These are phyloP conservation scores for Spinacia oleracea DNA, from an alignment of 179 eudicot species.

Conservation along the genomic window DNA sequence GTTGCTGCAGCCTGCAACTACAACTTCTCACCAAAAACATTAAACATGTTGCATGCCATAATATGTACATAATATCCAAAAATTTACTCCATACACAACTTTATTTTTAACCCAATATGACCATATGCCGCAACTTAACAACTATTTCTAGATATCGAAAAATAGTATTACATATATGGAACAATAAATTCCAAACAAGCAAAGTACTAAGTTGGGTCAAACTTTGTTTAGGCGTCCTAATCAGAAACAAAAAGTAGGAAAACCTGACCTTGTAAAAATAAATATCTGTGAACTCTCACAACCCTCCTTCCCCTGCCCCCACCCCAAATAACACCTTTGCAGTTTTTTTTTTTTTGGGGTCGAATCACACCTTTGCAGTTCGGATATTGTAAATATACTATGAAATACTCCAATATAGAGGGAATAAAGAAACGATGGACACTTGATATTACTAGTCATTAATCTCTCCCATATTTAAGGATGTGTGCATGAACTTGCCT, in stretches of 20 bases:
- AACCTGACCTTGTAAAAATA: neutral
- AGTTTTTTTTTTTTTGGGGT: too few relatives aligned
- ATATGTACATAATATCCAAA: neutral
- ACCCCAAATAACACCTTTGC: slow-evolving; percentile 16
- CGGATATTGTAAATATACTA: neutral
- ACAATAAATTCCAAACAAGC: too few relatives aligned
- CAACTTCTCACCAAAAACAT: neutral
- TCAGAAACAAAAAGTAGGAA: neutral
- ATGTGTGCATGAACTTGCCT: slow-evolving; percentile 17
- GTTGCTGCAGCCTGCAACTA: neutral
- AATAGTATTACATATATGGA: neutral
- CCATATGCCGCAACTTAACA: neutral
- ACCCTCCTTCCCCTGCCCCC: neutral
- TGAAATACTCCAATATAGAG: neutral
- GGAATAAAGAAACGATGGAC: neutral
- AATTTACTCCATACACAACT: neutral
- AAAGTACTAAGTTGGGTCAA: neutral
- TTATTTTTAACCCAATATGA: neutral
- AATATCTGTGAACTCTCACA: neutral
- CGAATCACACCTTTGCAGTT: slow-evolving; percentile 3
- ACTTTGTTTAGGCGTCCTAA: neutral
- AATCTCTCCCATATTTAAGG: neutral
- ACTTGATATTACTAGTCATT: neutral
- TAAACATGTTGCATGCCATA: slow-evolving; percentile 4
- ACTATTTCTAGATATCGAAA: neutral